Conservation (phyloP, 2,329 filamentous ascomycete genomes). For the Penicillium sp. region DNA sequence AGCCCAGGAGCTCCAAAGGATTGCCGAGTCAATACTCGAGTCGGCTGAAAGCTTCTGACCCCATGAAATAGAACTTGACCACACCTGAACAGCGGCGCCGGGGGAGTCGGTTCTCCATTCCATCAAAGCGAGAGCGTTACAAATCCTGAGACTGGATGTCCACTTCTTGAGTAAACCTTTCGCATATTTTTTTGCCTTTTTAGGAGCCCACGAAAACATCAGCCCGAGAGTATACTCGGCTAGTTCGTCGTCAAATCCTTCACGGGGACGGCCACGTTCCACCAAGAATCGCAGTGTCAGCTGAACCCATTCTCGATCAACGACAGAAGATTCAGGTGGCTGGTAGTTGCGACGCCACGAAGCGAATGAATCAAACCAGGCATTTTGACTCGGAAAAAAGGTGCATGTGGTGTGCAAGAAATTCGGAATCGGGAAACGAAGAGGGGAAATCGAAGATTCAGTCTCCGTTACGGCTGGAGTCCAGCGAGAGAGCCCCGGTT, state of each 20-base stretch:
- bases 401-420: slow-evolving; percentile 54
- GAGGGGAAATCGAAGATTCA: slow-evolving; percentile 24
- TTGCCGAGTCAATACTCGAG: slow-evolving; percentile 43
- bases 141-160: slow-evolving; percentile 68
- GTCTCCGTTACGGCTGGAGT: slow-evolving; percentile 14
- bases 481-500: slow-evolving; percentile 31
- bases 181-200: slow-evolving; percentile 68
- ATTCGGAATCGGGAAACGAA: slow-evolving; percentile 42
- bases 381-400: slow-evolving; percentile 54
- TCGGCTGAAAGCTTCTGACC: slow-evolving; percentile 25
- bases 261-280: slow-evolving; percentile 24
- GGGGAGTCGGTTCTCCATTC: slow-evolving; percentile 65
- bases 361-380: slow-evolving; percentile 53
- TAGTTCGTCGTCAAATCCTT: slow-evolving; percentile 55
- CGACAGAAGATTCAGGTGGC: slow-evolving; percentile 32
- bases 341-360: slow-evolving; percentile 31
- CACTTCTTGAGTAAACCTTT: slow-evolving; percentile 74
- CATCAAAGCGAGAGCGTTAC: slow-evolving; percentile 77
- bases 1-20: slow-evolving; percentile 66
- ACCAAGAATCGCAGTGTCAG: slow-evolving; percentile 64
- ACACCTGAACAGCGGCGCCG: slow-evolving; percentile 65
- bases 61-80: slow-evolving; percentile 69
- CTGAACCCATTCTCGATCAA: slow-evolving; percentile 54
- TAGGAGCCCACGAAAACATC: slow-evolving; percentile 60
- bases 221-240: slow-evolving; percentile 74